Base-by-base conservation (phyloP, 2,329 filamentous ascomycete genomes). In the Fusarium tuaranense region DNA sequence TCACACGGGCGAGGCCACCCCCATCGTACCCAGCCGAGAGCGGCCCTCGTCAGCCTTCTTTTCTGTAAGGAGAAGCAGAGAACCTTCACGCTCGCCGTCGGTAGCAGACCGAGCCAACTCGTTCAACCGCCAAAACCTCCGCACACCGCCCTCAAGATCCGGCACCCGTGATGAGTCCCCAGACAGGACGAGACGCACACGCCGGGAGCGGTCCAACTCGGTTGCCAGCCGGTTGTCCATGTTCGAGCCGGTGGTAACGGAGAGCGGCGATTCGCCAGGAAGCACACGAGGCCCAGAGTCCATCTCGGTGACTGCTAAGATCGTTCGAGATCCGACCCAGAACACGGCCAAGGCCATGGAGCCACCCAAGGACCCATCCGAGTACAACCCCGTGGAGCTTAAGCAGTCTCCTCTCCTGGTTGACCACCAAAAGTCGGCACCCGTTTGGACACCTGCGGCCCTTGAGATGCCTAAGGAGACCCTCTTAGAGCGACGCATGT, bases 241-340 rank as follows among this genome's bases (percentile, higher is more conserved):
- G 80, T 91, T 91, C 72, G 88, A 91, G 75, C 81, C 80, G 7
- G 72, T 72, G 44, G 67, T 75, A 7, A 71, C 69, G 14, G 73
- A 78, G 16, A 70, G 65, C 30, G 70, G 65, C 22, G 72, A 65
- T 5, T 77, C 80, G 4, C 71, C 76, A 12, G 70, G 81, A n/a
- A 83, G 79, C 63, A 74, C 81, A n/a, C 83, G 85, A 18, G 86
- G 87, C 7, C 85, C 92, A 7, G 94, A 95, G 78, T 95, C 94
- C 1, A 91, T 97, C n/a, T 95, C 95, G 55, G 95, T 98, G 13
- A 97, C 93, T 20, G 94, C 95, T 59, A 91, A 92, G 62, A 97
- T 97, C 72, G 86, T 97, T 41, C 91, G 94, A 58, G 93, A 93
- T 74, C 86, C 88, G 13, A 81, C 80, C 22, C 85, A 88, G 38